Percentiles rank a stretch among this genome's conserved stretches.
phyloP scores from a whole-genome alignment of 2,329 filamentous ascomycete genomes.

The Aspergillus cejpii region DNA sequence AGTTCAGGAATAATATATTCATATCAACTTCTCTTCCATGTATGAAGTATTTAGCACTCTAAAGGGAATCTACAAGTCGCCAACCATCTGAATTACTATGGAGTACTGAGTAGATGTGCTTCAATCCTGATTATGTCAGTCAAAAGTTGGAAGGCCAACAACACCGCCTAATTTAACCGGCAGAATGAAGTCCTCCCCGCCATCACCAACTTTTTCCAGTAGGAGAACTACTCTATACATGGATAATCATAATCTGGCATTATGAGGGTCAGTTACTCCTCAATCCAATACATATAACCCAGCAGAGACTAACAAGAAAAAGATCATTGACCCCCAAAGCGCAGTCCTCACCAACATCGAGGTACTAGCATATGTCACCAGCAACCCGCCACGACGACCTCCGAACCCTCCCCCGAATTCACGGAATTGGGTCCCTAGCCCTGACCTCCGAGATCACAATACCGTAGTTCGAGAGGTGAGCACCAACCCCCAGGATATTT shows the following conservation, averaged over 20 bases:
- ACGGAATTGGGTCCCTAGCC: slow-evolving; percentile 36
- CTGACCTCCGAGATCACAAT: slow-evolving; percentile 42
- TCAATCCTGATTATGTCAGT: not conserved
- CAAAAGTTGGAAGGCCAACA: not conserved
- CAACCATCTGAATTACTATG: too few species aligned
- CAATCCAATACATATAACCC: not conserved
- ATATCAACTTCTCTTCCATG: slow-evolving; percentile 1
- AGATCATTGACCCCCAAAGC: slow-evolving; percentile 43
- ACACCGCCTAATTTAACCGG: slow-evolving; percentile 15
- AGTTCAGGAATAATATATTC: slow-evolving; percentile 20
- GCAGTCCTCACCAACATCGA: slow-evolving; percentile 42
- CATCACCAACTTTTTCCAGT: slow-evolving; percentile 5
- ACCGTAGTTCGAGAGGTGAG: slow-evolving; percentile 43
- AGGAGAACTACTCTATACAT: too few species aligned
- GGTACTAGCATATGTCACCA: slow-evolving; percentile 38
- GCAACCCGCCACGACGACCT: slow-evolving; percentile 38
- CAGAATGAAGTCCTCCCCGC: slow-evolving; percentile 21
- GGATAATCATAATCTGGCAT: not conserved
- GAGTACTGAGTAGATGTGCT: too few species aligned
- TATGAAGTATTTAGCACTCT: not conserved
- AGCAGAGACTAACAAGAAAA: not conserved
- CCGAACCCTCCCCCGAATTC: slow-evolving; percentile 36
- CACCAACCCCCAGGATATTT: not conserved
- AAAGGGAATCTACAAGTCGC: too few species aligned
- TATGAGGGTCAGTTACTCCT: slow-evolving; percentile 21